Evolutionary conservation across 306 rosid genomes (phyloP).

Genomic region (Myrica gale): DNA sequence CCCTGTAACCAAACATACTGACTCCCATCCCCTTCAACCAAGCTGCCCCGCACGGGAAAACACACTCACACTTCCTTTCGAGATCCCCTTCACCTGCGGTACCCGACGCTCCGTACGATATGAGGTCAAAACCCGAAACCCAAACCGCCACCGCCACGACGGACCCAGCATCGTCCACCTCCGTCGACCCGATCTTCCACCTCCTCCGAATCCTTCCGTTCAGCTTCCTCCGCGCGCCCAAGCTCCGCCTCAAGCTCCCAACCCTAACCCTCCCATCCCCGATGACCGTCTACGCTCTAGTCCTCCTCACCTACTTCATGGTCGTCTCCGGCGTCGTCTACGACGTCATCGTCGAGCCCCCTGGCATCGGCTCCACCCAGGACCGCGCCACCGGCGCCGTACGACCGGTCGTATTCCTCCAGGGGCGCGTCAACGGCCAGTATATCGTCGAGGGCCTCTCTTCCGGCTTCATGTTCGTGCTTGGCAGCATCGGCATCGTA

Average conservation of each 20-base stretch:
- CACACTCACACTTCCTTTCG: not conserved
- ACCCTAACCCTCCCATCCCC: constrained; percentile 47
- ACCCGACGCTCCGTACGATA: constrained; percentile 6
- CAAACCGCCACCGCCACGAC: constrained; percentile 16
- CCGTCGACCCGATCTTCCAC: constrained; percentile 46
- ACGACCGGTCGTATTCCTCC: constrained; percentile 79
- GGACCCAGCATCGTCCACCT: constrained; percentile 18
- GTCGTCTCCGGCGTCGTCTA: constrained; percentile 92
- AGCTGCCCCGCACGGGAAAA: not conserved
- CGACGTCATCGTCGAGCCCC: constrained; percentile 95
- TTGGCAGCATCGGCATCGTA: constrained; percentile 77
- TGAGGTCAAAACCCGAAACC: constrained; percentile 47
- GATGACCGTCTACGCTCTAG: constrained; percentile 62
- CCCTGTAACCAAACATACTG: too few relatives aligned
- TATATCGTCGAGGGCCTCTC: constrained; percentile 89
- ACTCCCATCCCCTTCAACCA: not conserved
- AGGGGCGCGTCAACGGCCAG: constrained; percentile 90
- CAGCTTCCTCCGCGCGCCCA: constrained; percentile 64
- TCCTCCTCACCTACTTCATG: constrained; percentile 94
- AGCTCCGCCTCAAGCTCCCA: constrained; percentile 42
- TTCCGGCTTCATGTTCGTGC: constrained; percentile 88
- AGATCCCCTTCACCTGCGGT: not conserved
- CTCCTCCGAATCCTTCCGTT: constrained; percentile 51
- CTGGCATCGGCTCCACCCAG: constrained; percentile 85
- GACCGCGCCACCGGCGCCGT: constrained; percentile 83